phyloP scores from a whole-genome alignment of 805 yeast genomes.

The Lipomyces oligophaga region DNA sequence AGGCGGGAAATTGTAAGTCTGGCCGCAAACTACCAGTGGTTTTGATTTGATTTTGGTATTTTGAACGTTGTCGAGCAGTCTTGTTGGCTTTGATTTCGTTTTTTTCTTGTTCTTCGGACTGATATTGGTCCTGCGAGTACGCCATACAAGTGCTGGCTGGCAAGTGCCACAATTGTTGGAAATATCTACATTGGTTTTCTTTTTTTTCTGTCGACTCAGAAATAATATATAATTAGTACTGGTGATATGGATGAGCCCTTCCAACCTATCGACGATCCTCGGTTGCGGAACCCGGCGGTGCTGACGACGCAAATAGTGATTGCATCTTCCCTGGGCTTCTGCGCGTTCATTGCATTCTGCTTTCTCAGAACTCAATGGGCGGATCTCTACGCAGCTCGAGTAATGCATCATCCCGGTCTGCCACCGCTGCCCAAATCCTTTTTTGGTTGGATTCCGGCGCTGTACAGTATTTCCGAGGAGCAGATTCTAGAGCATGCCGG shows the following conservation, averaged over 20 bases:
- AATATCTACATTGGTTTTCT: too few species aligned
- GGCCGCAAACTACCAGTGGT: too few species aligned
- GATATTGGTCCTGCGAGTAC: too few species aligned
- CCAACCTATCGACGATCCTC: constrained; percentile 28
- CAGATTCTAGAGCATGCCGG: constrained; percentile 88
- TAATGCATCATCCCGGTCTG: constrained; percentile 50
- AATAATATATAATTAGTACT: too few species aligned
- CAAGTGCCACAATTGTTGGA: too few species aligned
- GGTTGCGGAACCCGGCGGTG: constrained; percentile 45
- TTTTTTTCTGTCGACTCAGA: too few species aligned
- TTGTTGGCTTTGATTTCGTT: too few species aligned
- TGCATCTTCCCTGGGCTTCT: constrained; percentile 62
- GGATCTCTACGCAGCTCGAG: constrained; percentile 77
- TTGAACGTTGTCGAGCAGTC: too few species aligned
- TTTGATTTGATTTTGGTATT: too few species aligned
- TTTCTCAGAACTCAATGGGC: constrained; percentile 70
- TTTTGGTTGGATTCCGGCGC: constrained; percentile 76
- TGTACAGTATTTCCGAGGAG: constrained; percentile 62
- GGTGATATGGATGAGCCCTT: constrained; percentile 15
- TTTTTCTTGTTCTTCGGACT: too few species aligned
- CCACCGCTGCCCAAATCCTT: constrained; percentile 60
- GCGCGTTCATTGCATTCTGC: constrained; percentile 68
- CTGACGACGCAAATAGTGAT: constrained; percentile 73
- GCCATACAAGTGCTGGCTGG: too few species aligned
- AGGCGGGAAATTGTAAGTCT: too few species aligned